phyloP scores from a whole-genome alignment of 2,329 filamentous ascomycete genomes.

The Nannizzia gypsea region DNA sequence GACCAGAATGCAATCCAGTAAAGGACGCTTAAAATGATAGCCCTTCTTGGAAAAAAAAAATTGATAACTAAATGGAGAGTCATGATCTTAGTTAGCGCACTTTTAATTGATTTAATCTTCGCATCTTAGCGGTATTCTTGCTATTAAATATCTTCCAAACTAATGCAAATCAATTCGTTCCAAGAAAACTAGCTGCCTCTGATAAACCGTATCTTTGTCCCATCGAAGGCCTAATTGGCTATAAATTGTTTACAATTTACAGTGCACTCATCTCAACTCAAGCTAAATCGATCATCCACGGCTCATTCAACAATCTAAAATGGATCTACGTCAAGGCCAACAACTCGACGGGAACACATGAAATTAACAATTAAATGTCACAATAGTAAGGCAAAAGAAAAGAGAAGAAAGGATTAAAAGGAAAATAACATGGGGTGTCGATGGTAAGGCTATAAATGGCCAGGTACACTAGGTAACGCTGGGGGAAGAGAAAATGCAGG shows the following conservation, averaged over 20 bases:
- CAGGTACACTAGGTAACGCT: neutral
- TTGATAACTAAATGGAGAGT: neutral
- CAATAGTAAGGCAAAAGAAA: neutral
- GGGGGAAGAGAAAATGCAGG: neutral
- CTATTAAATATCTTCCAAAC: no score
- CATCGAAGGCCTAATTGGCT: no score
- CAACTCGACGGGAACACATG: neutral
- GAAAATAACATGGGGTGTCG: neutral
- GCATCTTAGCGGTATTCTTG: no score
- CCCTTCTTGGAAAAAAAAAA: neutral
- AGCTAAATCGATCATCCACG: neutral
- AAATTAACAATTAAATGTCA: neutral
- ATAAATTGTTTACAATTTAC: no score
- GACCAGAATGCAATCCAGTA: constrained; percentile 34
- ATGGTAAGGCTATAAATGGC: neutral
- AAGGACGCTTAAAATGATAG: constrained; percentile 2
- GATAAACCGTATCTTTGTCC: no score
- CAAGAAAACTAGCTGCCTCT: no score
- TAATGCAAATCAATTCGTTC: no score
- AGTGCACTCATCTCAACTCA: neutral
- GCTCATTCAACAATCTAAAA: neutral
- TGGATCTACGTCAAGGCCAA: neutral
- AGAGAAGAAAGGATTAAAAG: neutral
- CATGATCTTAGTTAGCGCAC: neutral
- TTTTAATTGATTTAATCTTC: neutral